A percentile compares a stretch with the other conserved stretches of the same genome.
phyloP scores from a whole-genome alignment of 176 grass and related monocot species.

The Oryza nivara region DNA sequence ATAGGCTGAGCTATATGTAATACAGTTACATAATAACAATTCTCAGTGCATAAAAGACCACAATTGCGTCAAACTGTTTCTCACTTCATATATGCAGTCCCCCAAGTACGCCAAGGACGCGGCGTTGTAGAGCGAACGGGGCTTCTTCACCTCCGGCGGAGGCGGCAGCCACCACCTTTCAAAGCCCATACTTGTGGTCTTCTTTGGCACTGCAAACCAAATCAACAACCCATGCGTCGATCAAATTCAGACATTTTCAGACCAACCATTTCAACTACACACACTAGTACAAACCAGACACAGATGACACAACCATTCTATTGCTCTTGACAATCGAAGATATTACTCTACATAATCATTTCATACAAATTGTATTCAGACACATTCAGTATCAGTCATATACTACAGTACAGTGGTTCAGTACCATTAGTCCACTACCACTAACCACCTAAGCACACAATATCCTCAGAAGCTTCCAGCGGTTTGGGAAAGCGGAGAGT shows the following conservation, averaged over 20 bases:
- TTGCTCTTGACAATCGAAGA: neutral
- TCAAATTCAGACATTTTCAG: neutral
- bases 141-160: slow-evolving; percentile 81
- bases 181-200: slow-evolving; percentile 75
- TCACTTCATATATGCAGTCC: slow-evolving; percentile 98
- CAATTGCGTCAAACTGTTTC: neutral
- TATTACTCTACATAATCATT: neutral
- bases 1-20: neutral
- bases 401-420: too few relatives aligned
- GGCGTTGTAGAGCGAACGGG: slow-evolving; percentile 74
- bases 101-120: slow-evolving; percentile 91
- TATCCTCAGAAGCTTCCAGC: neutral
- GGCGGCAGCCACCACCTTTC: slow-evolving; percentile 88
- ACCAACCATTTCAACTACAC: neutral
- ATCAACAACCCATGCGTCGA: slow-evolving; percentile 10
- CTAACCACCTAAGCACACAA: neutral
- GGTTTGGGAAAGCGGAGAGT: neutral
- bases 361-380: neutral
- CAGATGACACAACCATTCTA: neutral
- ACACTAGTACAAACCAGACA: neutral
- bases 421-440: too few relatives aligned
- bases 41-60: neutral
- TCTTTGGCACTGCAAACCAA: slow-evolving; percentile 46
- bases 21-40: neutral
- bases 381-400: neutral